Base-by-base conservation (phyloP, 306 rosid species). In the Alnus rubra region DNA sequence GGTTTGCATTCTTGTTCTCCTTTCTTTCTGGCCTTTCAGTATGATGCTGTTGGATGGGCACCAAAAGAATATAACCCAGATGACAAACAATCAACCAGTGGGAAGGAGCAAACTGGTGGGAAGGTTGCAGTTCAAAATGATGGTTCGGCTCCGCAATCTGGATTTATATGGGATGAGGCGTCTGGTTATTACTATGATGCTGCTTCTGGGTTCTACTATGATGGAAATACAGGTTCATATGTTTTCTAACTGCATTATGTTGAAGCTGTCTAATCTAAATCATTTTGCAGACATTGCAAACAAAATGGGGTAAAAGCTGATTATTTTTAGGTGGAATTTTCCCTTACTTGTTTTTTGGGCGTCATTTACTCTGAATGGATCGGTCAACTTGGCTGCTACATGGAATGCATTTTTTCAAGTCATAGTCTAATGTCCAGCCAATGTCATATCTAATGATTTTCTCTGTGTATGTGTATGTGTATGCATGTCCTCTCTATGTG, bases 121-220 rank as follows among this genome's bases (percentile, higher is more conserved):
- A 89, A 82, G 82, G 69, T 65, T 78, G 88, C 83, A 28, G 74
- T 59, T 67, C 88, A 84, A 77, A 83, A 74, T 56, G 87, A 87
- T 74, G 86, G 87, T 58, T 69, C 77, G 81, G 98, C 97, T 73
- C 98, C 98, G 11, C 97, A 93, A 82, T 84, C 95, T 5, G 98
- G 98, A 87, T 95, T 95, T 83, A 92, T 95, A 35, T 95, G 98
- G 98, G 98, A 95, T 84, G 98, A 92, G 77, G 96, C 96, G 51
- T 95, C 98, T 44, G 98, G 98, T 77, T 95, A 95, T 88, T 95
- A 95, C 80, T 95, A 92, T n/a, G 98, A 95, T 79, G 93, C 98
- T 76, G 83, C 97, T 79, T 95, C 98, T 82, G 98, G 98, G 64
- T 95, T 95, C 86, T 95, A 95, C 89, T 95, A 92, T 88, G 98